Percentiles rank a stretch among this genome's conserved stretches.
phyloP scores from a whole-genome alignment of 2,329 filamentous ascomycete species.

The Cadophora malorum region DNA sequence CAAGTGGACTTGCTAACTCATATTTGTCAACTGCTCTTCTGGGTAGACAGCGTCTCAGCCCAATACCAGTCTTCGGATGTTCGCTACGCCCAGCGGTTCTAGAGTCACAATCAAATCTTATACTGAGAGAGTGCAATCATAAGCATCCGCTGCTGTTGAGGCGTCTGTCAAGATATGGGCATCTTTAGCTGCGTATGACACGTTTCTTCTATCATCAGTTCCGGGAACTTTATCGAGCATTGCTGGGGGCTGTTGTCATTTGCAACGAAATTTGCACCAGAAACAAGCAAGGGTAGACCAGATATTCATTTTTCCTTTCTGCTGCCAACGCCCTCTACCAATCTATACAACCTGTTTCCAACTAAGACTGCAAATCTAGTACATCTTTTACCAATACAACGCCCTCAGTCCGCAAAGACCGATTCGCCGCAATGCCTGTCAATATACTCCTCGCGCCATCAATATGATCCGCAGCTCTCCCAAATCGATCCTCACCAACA shows the following conservation, averaged over 20 bases:
- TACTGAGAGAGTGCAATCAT: no score
- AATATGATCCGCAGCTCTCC: constrained; percentile 62
- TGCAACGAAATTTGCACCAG: no score
- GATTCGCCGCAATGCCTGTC: constrained; percentile 65
- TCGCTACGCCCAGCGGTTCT: no score
- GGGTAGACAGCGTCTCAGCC: no score
- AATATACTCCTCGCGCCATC: constrained; percentile 65
- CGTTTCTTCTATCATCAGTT: background rate
- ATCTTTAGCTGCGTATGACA: no score
- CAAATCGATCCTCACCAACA: constrained; percentile 55
- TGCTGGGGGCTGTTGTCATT: background rate
- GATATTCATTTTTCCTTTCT: background rate
- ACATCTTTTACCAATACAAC: constrained; percentile 59
- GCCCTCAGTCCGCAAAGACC: constrained; percentile 62
- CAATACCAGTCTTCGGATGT: no score
- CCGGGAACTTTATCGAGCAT: background rate
- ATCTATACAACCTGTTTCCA: constrained; percentile 3
- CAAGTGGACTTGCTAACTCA: background rate
- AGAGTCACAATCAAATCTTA: no score
- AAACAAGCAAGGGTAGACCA: background rate
- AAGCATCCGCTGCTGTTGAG: no score
- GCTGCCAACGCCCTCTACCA: constrained; percentile 6
- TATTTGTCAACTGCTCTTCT: background rate
- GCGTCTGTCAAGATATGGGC: no score
- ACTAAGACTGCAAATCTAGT: constrained; percentile 29